Conservation (phyloP, 768 basidiomycete genomes). For the Cystoderma amianthinum region DNA sequence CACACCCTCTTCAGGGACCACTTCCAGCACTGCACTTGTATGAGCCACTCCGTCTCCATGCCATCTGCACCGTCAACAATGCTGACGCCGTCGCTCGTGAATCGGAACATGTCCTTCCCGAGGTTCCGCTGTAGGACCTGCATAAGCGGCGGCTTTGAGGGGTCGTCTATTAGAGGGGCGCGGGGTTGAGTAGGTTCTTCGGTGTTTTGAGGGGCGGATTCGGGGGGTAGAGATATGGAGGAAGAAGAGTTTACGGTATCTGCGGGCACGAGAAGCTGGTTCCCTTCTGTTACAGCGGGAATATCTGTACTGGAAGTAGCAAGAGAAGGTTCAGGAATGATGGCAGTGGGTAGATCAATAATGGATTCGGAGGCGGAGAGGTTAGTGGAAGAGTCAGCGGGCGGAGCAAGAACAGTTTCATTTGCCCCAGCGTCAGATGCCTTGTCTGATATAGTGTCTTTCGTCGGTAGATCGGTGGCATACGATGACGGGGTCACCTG, state of each 20-base stretch:
- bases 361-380: neutral
- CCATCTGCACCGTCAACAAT: constrained; percentile 20
- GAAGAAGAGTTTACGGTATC: constrained; percentile 2
- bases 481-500: neutral
- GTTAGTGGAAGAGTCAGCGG: constrained; percentile 1
- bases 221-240: neutral
- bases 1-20: constrained; percentile 21
- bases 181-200: neutral
- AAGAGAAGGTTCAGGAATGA: neutral
- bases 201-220: neutral
- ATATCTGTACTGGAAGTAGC: neutral
- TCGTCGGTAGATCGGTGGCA: neutral
- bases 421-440: neutral
- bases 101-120: constrained; percentile 27
- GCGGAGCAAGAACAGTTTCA: too few relatives aligned
- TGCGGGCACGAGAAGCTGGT: constrained; percentile 1
- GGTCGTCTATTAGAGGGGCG: constrained; percentile 8
- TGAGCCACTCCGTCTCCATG: constrained; percentile 30
- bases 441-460: neutral
- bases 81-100: constrained; percentile 28
- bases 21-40: constrained; percentile 34
- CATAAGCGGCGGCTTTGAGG: constrained; percentile 16
- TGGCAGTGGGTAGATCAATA: neutral
- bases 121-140: constrained; percentile 31
- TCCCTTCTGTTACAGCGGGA: neutral